phyloP scores from a whole-genome alignment of 2,329 filamentous ascomycete genomes.

The Curvularia sp. region DNA sequence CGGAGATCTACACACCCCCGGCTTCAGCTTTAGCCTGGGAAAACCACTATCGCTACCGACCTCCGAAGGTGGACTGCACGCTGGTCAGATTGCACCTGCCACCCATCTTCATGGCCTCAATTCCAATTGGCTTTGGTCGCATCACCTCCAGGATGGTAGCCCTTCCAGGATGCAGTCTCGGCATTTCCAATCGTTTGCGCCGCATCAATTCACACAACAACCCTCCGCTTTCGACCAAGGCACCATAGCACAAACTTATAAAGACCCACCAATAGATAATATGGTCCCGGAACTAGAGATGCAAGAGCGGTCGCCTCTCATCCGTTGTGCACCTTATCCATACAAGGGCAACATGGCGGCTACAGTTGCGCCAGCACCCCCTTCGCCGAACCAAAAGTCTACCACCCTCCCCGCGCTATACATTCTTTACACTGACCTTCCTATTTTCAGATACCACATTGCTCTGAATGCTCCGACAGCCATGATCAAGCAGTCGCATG shows the following conservation, averaged over 20 bases:
- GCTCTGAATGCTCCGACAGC: slow-evolving; percentile 93
- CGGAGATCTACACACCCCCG: slow-evolving; percentile 86
- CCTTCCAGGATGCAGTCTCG: slow-evolving; percentile 68
- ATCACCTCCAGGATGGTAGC: slow-evolving; percentile 69
- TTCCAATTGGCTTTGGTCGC: slow-evolving; percentile 47
- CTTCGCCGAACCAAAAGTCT: slow-evolving; percentile 57
- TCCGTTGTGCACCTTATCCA: slow-evolving; percentile 62
- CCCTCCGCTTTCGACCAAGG: slow-evolving; percentile 74
- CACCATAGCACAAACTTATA: slow-evolving; percentile 71
- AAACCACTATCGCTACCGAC: slow-evolving; percentile 85
- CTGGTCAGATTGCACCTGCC: slow-evolving; percentile 56
- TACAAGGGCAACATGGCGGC: slow-evolving; percentile 58
- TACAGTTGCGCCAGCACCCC: slow-evolving; percentile 43
- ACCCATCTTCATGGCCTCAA: slow-evolving; percentile 73
- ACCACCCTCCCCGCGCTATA: slow-evolving; percentile 26
- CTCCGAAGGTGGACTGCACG: slow-evolving; percentile 69
- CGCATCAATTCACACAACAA: slow-evolving; percentile 80
- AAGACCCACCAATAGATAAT: slow-evolving; percentile 71
- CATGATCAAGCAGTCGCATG: slow-evolving; percentile 88
- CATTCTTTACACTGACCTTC: slow-evolving; percentile 31
- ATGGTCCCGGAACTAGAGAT: slow-evolving; percentile 64
- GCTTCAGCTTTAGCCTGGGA: slow-evolving; percentile 73
- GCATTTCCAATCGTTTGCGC: slow-evolving; percentile 67
- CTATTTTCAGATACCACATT: slow-evolving; percentile 83
- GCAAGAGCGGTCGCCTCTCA: slow-evolving; percentile 66